Percentiles rank a stretch among this genome's conserved stretches.
Conservation (phyloP, 1,284 basidiomycete genomes). For the Coniophora puteana region DNA sequence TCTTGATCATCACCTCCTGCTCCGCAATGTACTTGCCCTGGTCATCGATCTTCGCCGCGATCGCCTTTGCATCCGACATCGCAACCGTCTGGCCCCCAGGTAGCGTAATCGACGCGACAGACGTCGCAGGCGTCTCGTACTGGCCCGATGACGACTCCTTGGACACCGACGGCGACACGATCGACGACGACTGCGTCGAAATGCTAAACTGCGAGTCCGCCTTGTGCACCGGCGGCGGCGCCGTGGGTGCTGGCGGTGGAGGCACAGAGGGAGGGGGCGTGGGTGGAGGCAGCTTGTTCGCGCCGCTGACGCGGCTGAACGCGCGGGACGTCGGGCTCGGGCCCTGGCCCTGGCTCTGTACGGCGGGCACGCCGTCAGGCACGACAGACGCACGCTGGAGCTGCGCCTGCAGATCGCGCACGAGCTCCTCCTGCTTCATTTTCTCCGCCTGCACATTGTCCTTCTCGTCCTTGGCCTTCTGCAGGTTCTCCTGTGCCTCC, state of each 20-base stretch:
- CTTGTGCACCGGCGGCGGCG: constrained; percentile 35
- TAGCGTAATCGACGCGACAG: constrained; percentile 40
- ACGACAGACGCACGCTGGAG: constrained; percentile 57
- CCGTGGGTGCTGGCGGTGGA: constrained; percentile 75
- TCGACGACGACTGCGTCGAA: constrained; percentile 53
- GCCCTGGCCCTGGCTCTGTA: too few relatives aligned
- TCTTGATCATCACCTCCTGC: constrained; percentile 88
- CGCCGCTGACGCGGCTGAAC: constrained; percentile 52
- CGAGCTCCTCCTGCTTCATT: constrained; percentile 55
- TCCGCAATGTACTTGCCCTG: constrained; percentile 76
- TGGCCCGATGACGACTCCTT: constrained; percentile 55
- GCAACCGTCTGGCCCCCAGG: constrained; percentile 25
- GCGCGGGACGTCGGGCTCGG: constrained; percentile 42
- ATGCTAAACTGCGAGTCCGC: constrained; percentile 45
- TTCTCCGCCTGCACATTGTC: constrained; percentile 74
- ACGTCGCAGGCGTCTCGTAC: constrained; percentile 72
- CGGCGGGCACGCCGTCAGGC: too few relatives aligned
- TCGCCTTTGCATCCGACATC: constrained; percentile 47
- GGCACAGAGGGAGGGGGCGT: constrained; percentile 87
- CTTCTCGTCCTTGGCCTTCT: constrained; percentile 76
- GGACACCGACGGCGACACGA: constrained; percentile 49
- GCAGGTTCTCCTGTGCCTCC: constrained; percentile 72
- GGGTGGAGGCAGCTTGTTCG: constrained; percentile 82
- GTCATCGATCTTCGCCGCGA: constrained; percentile 60
- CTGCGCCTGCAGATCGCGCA: constrained; percentile 77